A percentile compares a stretch with the other conserved stretches of the same genome.
These are phyloP conservation scores for Dictyostelium firmibasis DNA, from an alignment of 78 protist species.

Conservation along the genomic window DNA sequence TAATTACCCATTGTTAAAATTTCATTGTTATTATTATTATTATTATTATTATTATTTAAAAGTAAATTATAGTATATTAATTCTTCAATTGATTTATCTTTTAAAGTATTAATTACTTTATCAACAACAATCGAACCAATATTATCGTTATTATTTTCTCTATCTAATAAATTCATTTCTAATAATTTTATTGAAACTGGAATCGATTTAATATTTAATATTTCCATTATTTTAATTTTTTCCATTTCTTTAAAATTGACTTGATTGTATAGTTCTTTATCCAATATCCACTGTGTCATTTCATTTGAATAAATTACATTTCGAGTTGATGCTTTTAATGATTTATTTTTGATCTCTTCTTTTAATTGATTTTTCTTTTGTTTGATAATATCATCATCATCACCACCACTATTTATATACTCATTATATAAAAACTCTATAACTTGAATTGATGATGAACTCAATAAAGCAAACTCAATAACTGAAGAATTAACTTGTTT, in stretches of 20 bases:
- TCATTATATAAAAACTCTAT: neutral
- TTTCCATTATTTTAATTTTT: neutral
- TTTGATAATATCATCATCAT: no score
- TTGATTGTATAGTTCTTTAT: neutral
- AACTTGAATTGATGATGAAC: neutral
- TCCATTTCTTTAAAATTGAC: neutral
- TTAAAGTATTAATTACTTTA: neutral
- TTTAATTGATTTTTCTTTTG: no score
- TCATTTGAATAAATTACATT: neutral
- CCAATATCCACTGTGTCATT: neutral
- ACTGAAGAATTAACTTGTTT: neutral
- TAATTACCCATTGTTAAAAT: no score
- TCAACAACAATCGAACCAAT: neutral
- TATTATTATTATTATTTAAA: neutral
- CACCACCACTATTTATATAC: no score
- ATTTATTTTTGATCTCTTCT: neutral
- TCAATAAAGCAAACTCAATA: neutral
- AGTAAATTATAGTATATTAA: neutral
- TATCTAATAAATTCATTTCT: neutral
- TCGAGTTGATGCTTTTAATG: neutral
- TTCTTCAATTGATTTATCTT: neutral
- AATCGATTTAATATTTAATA: neutral
- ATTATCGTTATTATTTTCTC: neutral
- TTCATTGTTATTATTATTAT: neutral
- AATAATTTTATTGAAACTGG: neutral